These are phyloP conservation scores for Geopyxis carbonaria DNA, from an alignment of 495 filamentous ascomycete genomes.

Conservation along the genomic window DNA sequence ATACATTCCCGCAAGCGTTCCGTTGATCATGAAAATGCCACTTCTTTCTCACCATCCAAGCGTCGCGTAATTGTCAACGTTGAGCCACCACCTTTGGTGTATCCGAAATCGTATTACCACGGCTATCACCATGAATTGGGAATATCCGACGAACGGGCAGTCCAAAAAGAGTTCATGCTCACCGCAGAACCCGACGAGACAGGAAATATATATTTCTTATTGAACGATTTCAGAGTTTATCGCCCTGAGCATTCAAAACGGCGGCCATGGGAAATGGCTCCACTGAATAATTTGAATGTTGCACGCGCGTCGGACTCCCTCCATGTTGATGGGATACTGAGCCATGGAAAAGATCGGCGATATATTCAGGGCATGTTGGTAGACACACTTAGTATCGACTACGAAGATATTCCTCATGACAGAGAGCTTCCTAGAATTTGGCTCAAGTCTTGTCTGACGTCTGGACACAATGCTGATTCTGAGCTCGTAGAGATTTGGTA, in stretches of 20 bases:
- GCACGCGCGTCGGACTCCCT: background rate
- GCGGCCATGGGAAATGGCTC: constrained; percentile 1
- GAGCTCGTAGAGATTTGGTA: no score
- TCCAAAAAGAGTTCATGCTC: constrained; percentile 19
- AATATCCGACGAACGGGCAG: no score
- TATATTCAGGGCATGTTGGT: constrained; percentile 1
- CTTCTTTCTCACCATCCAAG: no score
- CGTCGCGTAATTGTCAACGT: background rate
- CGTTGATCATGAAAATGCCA: no score
- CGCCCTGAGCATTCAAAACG: background rate
- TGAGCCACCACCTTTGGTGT: constrained; percentile 14
- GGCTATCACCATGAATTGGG: constrained; percentile 20
- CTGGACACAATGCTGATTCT: constrained; percentile 22
- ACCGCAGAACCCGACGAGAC: background rate
- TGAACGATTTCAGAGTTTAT: background rate
- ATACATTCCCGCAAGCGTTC: no score
- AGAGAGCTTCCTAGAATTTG: constrained; percentile 34
- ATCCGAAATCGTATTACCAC: constrained; percentile 27
- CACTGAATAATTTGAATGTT: background rate
- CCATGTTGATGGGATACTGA: constrained; percentile 1
- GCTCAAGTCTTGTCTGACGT: constrained; percentile 35
- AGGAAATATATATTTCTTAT: background rate
- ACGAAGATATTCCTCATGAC: constrained; percentile 41
- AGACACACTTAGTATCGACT: constrained; percentile 11
- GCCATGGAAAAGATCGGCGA: background rate